A percentile compares a stretch with the other conserved stretches of the same genome.
Conservation (phyloP, 768 basidiomycete species). For the Serpula lacrymans region DNA sequence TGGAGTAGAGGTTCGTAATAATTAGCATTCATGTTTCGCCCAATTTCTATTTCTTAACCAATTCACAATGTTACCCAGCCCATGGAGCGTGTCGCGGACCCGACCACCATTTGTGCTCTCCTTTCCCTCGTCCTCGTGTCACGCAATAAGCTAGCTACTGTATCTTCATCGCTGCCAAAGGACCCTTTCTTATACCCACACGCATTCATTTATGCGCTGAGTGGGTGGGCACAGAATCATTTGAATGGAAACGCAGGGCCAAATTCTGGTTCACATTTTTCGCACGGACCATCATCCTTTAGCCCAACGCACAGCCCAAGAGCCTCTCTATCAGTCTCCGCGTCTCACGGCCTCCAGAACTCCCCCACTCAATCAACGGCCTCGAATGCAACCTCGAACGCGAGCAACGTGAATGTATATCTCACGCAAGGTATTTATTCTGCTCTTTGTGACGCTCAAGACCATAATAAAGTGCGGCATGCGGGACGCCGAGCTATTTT, state of each 20-base stretch:
- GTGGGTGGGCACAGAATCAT: conserved; percentile 24
- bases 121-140: conserved; percentile 64
- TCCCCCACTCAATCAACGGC: conserved; percentile 18
- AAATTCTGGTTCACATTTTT: conserved; percentile 6
- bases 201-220: conserved; percentile 50
- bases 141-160: conserved; percentile 65
- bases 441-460: too few relatives aligned
- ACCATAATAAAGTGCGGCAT: too few relatives aligned
- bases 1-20: conserved; percentile 51
- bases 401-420: too few relatives aligned
- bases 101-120: conserved; percentile 64
- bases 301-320: neutral
- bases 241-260: too few relatives aligned
- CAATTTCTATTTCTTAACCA: conserved; percentile 2
- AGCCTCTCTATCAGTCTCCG: neutral
- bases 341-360: conserved; percentile 12
- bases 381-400: too few relatives aligned
- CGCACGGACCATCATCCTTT: conserved; percentile 3
- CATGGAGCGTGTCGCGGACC: conserved; percentile 72
- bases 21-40: conserved; percentile 2
- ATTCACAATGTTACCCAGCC: conserved; percentile 39
- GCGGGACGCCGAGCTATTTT: conserved; percentile 62
- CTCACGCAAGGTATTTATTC: too few relatives aligned
- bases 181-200: conserved; percentile 78
- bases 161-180: conserved; percentile 52